Conservation (phyloP, 352 stramenopile genomes). For the Phytopythium kandeliae region DNA sequence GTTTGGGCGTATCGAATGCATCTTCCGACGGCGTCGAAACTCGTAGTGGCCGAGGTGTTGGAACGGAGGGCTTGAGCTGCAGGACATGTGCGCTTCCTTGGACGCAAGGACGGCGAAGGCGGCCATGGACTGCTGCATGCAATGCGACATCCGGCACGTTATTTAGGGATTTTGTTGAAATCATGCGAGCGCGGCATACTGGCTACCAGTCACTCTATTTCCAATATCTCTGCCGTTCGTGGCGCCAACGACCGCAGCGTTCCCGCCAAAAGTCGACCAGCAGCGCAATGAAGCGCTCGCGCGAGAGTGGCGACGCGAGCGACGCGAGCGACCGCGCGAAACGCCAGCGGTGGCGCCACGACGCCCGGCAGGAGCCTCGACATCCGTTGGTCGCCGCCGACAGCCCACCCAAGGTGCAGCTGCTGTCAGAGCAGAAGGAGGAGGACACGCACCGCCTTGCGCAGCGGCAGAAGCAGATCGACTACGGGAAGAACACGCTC, state of each 20-base stretch:
- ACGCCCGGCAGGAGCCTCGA: neutral
- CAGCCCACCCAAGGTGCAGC: too few species aligned
- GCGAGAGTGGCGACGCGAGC: slow-evolving; percentile 13
- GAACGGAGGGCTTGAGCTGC: too few species aligned
- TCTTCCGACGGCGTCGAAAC: too few species aligned
- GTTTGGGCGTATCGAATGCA: neutral
- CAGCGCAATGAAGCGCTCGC: neutral
- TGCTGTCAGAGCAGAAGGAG: slow-evolving; percentile 61
- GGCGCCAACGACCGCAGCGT: neutral
- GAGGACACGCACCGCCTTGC: slow-evolving; percentile 71
- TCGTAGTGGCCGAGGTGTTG: too few species aligned
- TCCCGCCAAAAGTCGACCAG: slow-evolving; percentile 1
- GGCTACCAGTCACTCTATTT: too few species aligned
- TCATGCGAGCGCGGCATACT: too few species aligned
- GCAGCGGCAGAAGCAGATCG: slow-evolving; percentile 92
- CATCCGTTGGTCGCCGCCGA: too few species aligned
- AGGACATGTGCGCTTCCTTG: too few species aligned
- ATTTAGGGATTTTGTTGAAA: too few species aligned
- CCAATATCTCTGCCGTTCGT: neutral
- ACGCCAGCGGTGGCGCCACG: slow-evolving; percentile 11
- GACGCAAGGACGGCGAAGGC: too few species aligned
- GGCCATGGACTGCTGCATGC: too few species aligned
- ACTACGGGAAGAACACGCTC: slow-evolving; percentile 91
- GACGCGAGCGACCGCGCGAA: slow-evolving; percentile 7
- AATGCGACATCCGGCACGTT: too few species aligned